phyloP scores from a whole-genome alignment of 495 filamentous ascomycete species.

The Talaromyces proteolyticus region DNA sequence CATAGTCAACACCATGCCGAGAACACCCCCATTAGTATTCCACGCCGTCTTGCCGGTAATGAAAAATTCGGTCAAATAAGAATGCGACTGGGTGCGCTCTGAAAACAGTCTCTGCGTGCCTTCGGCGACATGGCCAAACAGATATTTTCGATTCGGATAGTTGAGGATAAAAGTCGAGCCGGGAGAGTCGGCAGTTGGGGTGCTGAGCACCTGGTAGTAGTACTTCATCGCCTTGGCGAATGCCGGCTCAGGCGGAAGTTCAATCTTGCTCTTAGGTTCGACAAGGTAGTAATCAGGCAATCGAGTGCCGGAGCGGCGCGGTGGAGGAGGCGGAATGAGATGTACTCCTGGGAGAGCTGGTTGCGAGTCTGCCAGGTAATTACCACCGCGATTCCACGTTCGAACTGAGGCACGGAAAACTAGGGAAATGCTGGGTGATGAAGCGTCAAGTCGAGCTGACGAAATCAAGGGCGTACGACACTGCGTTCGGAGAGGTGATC shows the following conservation, averaged over 20 bases:
- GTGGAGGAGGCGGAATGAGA: not conserved
- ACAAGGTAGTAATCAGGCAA: not conserved
- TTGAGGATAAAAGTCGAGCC: slow-evolving; percentile 71
- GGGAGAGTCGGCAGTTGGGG: slow-evolving; percentile 86
- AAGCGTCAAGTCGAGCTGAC: slow-evolving; percentile 22
- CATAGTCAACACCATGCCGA: slow-evolving; percentile 77
- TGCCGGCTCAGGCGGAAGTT: not conserved
- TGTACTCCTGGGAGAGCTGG: not conserved
- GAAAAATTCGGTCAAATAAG: slow-evolving; percentile 67
- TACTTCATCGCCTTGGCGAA: slow-evolving; percentile 53
- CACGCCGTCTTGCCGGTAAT: slow-evolving; percentile 72
- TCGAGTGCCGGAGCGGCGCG: not conserved
- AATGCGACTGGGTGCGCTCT: slow-evolving; percentile 55
- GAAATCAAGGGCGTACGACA: slow-evolving; percentile 5
- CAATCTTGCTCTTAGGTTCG: not conserved
- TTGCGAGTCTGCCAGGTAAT: not conserved
- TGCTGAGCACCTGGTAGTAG: slow-evolving; percentile 64
- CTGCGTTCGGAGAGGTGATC: slow-evolving; percentile 11
- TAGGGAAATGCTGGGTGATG: slow-evolving; percentile 15
- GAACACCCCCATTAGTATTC: slow-evolving; percentile 68
- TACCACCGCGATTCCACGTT: not conserved
- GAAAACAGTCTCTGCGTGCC: slow-evolving; percentile 73
- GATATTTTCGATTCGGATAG: slow-evolving; percentile 73
- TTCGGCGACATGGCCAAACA: slow-evolving; percentile 82
- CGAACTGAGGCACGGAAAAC: slow-evolving; percentile 2